phyloP scores from a whole-genome alignment of 1,139 yeast species.

The Protomyces inundatus region DNA sequence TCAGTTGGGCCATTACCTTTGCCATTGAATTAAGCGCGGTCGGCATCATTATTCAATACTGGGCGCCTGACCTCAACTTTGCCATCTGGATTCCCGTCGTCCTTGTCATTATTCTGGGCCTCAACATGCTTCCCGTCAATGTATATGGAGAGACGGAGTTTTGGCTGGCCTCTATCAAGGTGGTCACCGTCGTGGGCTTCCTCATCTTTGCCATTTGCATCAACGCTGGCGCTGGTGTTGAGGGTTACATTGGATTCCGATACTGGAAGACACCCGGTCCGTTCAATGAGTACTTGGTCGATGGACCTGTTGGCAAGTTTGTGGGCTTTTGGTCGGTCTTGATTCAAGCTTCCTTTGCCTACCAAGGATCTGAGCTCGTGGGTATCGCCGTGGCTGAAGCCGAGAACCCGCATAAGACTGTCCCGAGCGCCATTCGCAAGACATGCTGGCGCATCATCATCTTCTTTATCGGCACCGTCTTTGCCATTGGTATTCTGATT shows the following conservation, averaged over 20 bases:
- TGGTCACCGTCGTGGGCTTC: constrained; percentile 67
- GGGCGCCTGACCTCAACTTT: constrained; percentile 54
- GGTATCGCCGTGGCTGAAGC: constrained; percentile 90
- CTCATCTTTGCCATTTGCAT: constrained; percentile 60
- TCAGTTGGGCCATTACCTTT: constrained; percentile 78
- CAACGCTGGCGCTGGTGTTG: constrained; percentile 66
- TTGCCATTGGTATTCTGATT: constrained; percentile 58
- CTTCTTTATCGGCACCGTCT: constrained; percentile 71
- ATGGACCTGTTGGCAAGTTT: constrained; percentile 45
- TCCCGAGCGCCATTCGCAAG: constrained; percentile 78
- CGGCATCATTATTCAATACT: constrained; percentile 67
- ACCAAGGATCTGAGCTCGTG: constrained; percentile 74
- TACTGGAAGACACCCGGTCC: constrained; percentile 92
- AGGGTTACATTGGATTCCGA: constrained; percentile 50
- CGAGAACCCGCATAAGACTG: constrained; percentile 69
- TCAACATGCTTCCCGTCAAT: constrained; percentile 58
- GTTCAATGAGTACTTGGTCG: constrained; percentile 49
- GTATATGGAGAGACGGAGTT: constrained; percentile 65
- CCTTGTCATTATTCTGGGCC: constrained; percentile 49
- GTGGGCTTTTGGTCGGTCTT: constrained; percentile 61
- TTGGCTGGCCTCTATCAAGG: constrained; percentile 63
- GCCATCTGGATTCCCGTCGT: constrained; percentile 75
- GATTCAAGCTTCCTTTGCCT: constrained; percentile 59
- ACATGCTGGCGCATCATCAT: constrained; percentile 74
- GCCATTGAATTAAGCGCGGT: constrained; percentile 77